phyloP scores from a whole-genome alignment of 495 filamentous ascomycete species.

The Chaetomidium leptoderma region DNA sequence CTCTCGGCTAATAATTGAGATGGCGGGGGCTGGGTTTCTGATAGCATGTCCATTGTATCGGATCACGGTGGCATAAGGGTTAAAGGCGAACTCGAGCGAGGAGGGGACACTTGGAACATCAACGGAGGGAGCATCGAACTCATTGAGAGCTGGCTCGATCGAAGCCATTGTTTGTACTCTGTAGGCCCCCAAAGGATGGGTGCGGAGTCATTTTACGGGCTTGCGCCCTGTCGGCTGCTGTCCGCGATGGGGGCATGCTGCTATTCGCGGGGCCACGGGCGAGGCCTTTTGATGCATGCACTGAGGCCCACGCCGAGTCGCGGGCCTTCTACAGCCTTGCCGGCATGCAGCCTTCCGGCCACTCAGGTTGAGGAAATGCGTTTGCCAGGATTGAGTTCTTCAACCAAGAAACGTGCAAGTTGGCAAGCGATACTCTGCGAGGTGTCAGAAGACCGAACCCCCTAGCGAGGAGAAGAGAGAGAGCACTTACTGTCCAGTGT shows the following conservation, averaged over 20 bases:
- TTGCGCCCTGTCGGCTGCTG: slow-evolving; percentile 2
- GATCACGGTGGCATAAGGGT: neutral
- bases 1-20: slow-evolving; percentile 19
- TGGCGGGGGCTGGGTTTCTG: neutral
- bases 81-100: neutral
- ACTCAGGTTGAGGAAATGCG: neutral
- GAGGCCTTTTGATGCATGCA: slow-evolving; percentile 5
- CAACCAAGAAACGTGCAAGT: slow-evolving; percentile 59
- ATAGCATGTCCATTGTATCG: neutral
- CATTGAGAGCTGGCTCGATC: neutral
- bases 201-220: neutral
- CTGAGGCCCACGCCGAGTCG: slow-evolving; percentile 19
- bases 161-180: neutral
- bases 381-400: neutral
- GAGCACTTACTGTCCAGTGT: slow-evolving; percentile 58
- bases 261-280: slow-evolving; percentile 11
- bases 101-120: neutral
- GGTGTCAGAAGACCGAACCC: slow-evolving; percentile 14
- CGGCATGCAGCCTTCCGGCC: neutral
- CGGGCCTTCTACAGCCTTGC: neutral
- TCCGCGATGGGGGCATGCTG: slow-evolving; percentile 1
- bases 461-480: neutral
- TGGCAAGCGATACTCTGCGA: slow-evolving; percentile 46
- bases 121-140: neutral
- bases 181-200: neutral